Conservation (phyloP, 805 yeast species). For the Ogataea dorogensis region DNA sequence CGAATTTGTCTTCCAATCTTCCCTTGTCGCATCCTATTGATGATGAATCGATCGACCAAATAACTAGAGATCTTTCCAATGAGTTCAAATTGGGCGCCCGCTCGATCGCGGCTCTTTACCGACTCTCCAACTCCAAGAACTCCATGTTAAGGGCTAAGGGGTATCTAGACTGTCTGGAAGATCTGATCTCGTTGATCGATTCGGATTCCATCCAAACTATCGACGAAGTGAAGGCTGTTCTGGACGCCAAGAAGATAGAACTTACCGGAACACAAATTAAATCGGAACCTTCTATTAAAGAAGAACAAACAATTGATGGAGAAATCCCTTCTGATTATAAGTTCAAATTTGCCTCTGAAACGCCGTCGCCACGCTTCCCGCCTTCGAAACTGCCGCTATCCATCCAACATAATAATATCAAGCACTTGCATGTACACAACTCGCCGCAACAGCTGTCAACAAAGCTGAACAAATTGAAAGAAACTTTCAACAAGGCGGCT, state of each 20-base stretch:
- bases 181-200: constrained; percentile 36
- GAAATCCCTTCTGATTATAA: constrained; percentile 18
- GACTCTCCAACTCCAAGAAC: constrained; percentile 55
- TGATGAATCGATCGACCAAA: constrained; percentile 44
- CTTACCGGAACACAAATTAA: constrained; percentile 15
- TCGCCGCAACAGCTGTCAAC: constrained; percentile 11
- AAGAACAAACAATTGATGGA: constrained; percentile 1
- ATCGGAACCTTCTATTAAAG: not conserved
- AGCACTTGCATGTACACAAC: constrained; percentile 13
- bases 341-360: constrained; percentile 12
- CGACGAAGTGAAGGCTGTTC: constrained; percentile 39
- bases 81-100: constrained; percentile 73
- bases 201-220: constrained; percentile 27
- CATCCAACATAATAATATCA: constrained; percentile 20
- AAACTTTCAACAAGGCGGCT: constrained; percentile 6
- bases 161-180: constrained; percentile 60
- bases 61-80: constrained; percentile 53
- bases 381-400: constrained; percentile 23
- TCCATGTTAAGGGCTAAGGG: constrained; percentile 52
- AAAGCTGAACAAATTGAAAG: constrained; percentile 14
- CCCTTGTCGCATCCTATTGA: constrained; percentile 53
- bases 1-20: constrained; percentile 54
- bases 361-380: constrained; percentile 29
- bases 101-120: constrained; percentile 64
- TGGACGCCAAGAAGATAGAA: constrained; percentile 32